phyloP scores from a whole-genome alignment of 805 yeast genomes.

The Nakazawaea wyomingensis region DNA sequence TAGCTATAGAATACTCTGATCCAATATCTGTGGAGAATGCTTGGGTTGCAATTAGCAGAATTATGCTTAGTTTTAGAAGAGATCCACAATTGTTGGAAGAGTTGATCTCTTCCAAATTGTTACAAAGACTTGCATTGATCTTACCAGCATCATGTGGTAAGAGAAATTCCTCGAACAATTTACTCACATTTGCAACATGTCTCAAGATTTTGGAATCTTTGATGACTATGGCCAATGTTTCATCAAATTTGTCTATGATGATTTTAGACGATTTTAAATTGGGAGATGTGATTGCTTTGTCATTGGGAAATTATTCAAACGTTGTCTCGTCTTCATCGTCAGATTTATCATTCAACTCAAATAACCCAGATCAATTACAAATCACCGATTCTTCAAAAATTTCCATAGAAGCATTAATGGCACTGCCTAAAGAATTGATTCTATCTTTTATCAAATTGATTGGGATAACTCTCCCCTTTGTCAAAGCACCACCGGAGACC shows the following conservation, averaged over 20 bases:
- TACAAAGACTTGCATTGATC: constrained; percentile 25
- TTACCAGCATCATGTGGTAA: constrained; percentile 25
- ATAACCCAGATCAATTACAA: not conserved
- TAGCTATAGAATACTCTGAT: constrained; percentile 53
- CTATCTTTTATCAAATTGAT: constrained; percentile 50
- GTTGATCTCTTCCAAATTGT: constrained; percentile 31
- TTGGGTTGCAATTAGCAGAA: constrained; percentile 58
- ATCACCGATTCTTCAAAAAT: constrained; percentile 17
- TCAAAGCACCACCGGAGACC: constrained; percentile 8
- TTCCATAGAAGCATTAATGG: constrained; percentile 67
- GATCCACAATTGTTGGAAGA: constrained; percentile 40
- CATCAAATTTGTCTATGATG: constrained; percentile 34
- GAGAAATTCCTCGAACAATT: constrained; percentile 15
- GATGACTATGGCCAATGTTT: constrained; percentile 38
- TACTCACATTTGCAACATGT: constrained; percentile 32
- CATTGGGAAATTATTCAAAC: constrained; percentile 48
- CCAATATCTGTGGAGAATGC: constrained; percentile 54
- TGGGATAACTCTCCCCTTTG: constrained; percentile 51
- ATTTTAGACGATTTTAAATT: constrained; percentile 45
- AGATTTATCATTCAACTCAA: constrained; percentile 10
- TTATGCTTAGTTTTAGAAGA: constrained; percentile 43
- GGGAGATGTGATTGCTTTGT: constrained; percentile 40
- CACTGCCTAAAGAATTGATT: constrained; percentile 64
- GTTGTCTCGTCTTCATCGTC: not conserved
- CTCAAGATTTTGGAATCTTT: constrained; percentile 39